Evolutionary conservation across 805 yeast species (phyloP).

Genomic region (Torulaspora quercuum): DNA sequence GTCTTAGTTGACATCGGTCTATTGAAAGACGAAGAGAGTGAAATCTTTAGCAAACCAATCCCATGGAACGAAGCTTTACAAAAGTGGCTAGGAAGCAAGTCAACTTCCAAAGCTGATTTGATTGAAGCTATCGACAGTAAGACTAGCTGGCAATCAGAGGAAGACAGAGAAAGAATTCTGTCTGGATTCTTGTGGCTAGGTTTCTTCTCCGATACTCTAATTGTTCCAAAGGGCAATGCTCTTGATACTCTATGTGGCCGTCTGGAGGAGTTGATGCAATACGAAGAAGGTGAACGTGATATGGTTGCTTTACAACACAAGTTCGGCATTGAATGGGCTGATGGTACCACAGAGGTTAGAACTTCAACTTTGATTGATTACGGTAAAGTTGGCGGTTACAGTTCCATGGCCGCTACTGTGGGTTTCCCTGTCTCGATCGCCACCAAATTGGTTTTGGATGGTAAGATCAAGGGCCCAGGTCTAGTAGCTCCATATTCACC

Average conservation of each 20-base stretch:
- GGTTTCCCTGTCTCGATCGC: slow-evolving; percentile 99
- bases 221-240: slow-evolving; percentile 89
- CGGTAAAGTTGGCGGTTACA: slow-evolving; percentile 85
- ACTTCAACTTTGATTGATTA: slow-evolving; percentile 93
- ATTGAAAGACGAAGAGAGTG: slow-evolving; percentile 71
- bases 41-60: slow-evolving; percentile 51
- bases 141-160: slow-evolving; percentile 75
- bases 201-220: slow-evolving; percentile 69
- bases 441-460: slow-evolving; percentile 76
- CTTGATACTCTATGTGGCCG: slow-evolving; percentile 96
- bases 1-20: slow-evolving; percentile 92
- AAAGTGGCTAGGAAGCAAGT: slow-evolving; percentile 66
- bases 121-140: slow-evolving; percentile 69
- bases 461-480: slow-evolving; percentile 74
- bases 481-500: slow-evolving; percentile 90
- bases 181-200: slow-evolving; percentile 94
- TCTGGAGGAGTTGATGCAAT: slow-evolving; percentile 92
- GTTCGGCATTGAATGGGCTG: slow-evolving; percentile 95
- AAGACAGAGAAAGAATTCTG: slow-evolving; percentile 81
- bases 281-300: slow-evolving; percentile 93
- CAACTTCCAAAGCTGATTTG: slow-evolving; percentile 68
- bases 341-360: slow-evolving; percentile 86
- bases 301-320: slow-evolving; percentile 94
- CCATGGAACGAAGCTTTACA: slow-evolving; percentile 91
- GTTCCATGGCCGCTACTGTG: slow-evolving; percentile 97